These are phyloP conservation scores for Crithidia bombi DNA, from an alignment of 208 protist species.

Conservation along the genomic window DNA sequence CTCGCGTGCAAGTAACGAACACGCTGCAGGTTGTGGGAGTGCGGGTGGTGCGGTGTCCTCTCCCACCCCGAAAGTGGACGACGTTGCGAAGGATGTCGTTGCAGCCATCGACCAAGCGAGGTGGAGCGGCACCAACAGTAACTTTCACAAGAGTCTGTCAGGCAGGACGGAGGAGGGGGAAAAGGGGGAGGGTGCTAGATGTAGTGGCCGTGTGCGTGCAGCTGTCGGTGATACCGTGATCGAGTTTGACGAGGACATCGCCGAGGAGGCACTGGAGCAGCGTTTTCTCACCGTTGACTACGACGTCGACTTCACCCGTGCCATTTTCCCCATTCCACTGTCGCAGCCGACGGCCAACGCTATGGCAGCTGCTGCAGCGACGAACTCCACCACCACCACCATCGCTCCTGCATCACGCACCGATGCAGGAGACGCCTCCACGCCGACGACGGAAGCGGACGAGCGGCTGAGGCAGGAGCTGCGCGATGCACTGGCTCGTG, in stretches of 20 bases:
- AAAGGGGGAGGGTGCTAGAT: neutral
- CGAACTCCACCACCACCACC: no score
- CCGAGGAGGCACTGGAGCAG: constrained; percentile 48
- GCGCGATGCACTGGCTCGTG: neutral
- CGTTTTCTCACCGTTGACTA: constrained; percentile 85
- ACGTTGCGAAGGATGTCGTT: neutral
- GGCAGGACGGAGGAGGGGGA: no score
- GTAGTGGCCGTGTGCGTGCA: constrained; percentile 24
- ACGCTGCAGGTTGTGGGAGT: no score
- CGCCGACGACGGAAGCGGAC: neutral
- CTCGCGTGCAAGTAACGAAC: neutral
- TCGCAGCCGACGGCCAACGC: neutral
- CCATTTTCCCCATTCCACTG: constrained; percentile 82
- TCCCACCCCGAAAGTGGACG: no score
- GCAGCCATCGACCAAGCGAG: neutral
- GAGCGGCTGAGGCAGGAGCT: constrained; percentile 25
- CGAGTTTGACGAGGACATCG: constrained; percentile 46
- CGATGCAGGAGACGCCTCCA: neutral
- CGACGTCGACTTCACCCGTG: constrained; percentile 88
- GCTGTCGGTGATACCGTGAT: constrained; percentile 43
- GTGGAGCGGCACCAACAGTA: constrained; percentile 16
- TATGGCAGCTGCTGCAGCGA: neutral
- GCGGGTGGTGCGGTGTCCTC: no score
- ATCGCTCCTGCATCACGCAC: neutral
- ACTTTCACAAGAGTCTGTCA: no score